These are phyloP conservation scores for Dactylis glomerata DNA, from an alignment of 176 grass and related monocot genomes.

Conservation along the genomic window DNA sequence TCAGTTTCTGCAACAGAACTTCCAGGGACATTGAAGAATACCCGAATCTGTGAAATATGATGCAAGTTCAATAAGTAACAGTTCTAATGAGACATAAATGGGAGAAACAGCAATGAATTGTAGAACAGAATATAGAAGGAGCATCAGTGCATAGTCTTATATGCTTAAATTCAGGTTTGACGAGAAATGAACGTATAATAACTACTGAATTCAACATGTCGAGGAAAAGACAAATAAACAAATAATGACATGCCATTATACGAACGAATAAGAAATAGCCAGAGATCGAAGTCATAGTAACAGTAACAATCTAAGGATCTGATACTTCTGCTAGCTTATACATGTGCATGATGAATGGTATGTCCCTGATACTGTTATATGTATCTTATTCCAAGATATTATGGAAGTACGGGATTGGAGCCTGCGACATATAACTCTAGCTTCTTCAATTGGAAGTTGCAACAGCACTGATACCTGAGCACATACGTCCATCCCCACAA, in stretches of 20 bases:
- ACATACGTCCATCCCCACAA: background rate
- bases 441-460: background rate
- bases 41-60: slow-evolving; percentile 48
- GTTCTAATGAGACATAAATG: background rate
- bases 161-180: background rate
- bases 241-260: background rate
- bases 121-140: background rate
- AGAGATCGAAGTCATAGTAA: background rate
- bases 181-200: background rate
- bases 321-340: background rate
- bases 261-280: background rate
- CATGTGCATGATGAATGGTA: background rate
- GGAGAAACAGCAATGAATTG: background rate
- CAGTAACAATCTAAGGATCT: background rate
- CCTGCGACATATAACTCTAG: background rate
- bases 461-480: background rate
- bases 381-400: slow-evolving; percentile 11
- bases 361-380: background rate
- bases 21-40: slow-evolving; percentile 73
- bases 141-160: background rate
- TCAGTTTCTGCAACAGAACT: slow-evolving; percentile 54
- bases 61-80: slow-evolving; percentile 17
- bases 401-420: background rate
- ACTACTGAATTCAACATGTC: slow-evolving; percentile 6
- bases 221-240: background rate